These are phyloP conservation scores for Candida wancherniae DNA, from an alignment of 805 yeast genomes.

Conservation along the genomic window DNA sequence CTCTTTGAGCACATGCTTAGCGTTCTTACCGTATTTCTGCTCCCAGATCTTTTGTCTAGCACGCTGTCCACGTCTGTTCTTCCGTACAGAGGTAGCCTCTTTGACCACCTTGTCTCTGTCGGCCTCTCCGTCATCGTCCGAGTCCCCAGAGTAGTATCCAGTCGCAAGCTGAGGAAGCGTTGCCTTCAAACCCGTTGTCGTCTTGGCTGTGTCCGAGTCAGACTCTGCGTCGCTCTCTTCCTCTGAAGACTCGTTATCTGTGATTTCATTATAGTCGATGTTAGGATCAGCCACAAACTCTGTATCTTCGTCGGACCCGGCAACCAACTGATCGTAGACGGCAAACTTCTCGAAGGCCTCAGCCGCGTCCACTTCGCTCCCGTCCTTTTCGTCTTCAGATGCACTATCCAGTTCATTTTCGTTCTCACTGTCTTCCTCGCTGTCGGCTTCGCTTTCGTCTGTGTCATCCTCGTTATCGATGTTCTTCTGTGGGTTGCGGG, in stretches of 20 bases:
- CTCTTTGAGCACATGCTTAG: conserved; percentile 77
- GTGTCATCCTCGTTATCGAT: conserved; percentile 12
- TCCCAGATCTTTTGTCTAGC: conserved; percentile 98
- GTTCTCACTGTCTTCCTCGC: conserved; percentile 13
- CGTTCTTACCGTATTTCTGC: conserved; percentile 73
- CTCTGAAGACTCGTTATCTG: conserved; percentile 59
- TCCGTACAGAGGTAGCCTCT: conserved; percentile 52
- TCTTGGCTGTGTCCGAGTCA: conserved; percentile 32
- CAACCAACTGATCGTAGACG: conserved; percentile 36
- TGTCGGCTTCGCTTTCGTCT: conserved; percentile 14
- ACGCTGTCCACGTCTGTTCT: conserved; percentile 94
- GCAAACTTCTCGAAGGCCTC: conserved; percentile 30
- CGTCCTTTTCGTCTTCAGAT: conserved; percentile 1
- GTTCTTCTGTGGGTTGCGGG: conserved; percentile 20
- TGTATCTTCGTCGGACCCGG: conserved; percentile 41
- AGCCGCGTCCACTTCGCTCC: conserved; percentile 18
- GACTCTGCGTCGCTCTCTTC: conserved; percentile 4
- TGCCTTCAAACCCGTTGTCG: conserved; percentile 21
- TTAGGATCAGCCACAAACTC: conserved; percentile 29
- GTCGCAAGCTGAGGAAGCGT: conserved; percentile 64
- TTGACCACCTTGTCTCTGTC: conserved; percentile 48
- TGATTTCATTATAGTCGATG: conserved; percentile 52
- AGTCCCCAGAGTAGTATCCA: conserved; percentile 85
- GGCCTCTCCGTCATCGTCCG: conserved; percentile 53
- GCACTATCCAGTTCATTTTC: conserved; percentile 20